Evolutionary conservation across 345 rosid genomes (phyloP).

Genomic region (Kernera saxatilis): DNA sequence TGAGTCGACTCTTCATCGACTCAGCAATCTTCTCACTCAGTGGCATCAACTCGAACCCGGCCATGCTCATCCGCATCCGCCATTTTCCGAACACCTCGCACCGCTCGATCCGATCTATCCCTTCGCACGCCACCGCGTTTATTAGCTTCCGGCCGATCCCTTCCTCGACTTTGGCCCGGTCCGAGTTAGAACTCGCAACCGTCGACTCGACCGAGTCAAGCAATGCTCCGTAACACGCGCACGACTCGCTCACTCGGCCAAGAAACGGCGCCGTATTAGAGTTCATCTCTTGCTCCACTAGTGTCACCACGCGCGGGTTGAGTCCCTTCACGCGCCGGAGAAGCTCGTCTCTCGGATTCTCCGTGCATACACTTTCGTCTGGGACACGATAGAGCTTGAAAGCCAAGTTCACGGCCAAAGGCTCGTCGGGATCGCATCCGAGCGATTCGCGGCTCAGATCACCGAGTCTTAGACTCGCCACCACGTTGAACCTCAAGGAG

Average conservation of each 20-base stretch:
- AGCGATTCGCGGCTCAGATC: conserved; percentile 64
- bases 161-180: conserved; percentile 53
- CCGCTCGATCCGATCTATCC: conserved; percentile 76
- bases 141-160: conserved; percentile 59
- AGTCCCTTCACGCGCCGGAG: conserved; percentile 80
- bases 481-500: conserved; percentile 43
- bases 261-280: conserved; percentile 67
- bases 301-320: conserved; percentile 68
- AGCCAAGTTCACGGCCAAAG: conserved; percentile 76
- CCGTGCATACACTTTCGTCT: conserved; percentile 84
- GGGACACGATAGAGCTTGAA: conserved; percentile 67
- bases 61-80: conserved; percentile 94
- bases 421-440: conserved; percentile 58
- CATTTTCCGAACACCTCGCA: conserved; percentile 96
- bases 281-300: conserved; percentile 71
- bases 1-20: conserved; percentile 49
- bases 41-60: conserved; percentile 68
- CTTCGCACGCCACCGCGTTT: conserved; percentile 88
- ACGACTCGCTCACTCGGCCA: conserved; percentile 50
- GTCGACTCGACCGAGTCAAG: conserved; percentile 76
- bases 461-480: conserved; percentile 35
- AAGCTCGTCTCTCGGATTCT: conserved; percentile 86
- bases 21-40: conserved; percentile 52
- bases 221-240: conserved; percentile 61
- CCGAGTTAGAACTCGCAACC: conserved; percentile 33